phyloP scores from a whole-genome alignment of 495 filamentous ascomycete species.

The Podospora didyma region DNA sequence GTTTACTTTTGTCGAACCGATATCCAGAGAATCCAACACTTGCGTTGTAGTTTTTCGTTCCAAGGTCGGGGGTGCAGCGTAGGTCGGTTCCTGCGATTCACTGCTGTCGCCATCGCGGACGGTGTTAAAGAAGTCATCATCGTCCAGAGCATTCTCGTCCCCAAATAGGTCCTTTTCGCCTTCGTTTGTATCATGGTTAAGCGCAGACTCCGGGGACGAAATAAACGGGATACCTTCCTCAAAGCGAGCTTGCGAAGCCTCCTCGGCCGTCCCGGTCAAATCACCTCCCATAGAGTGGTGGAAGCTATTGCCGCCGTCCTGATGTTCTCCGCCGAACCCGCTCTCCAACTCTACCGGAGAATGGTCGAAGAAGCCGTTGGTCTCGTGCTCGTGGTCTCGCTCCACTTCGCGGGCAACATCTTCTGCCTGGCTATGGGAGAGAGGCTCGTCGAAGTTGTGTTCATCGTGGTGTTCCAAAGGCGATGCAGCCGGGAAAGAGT shows the following conservation, averaged over 20 bases:
- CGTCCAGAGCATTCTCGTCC: constrained; percentile 34
- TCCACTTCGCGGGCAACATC: constrained; percentile 26
- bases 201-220: constrained; percentile 11
- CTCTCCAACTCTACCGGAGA: constrained; percentile 18
- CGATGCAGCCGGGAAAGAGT: constrained; percentile 59
- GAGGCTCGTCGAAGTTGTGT: constrained; percentile 20
- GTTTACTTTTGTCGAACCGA: constrained; percentile 17
- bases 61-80: constrained; percentile 23
- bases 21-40: constrained; percentile 39
- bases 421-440: constrained; percentile 16
- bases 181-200: constrained; percentile 2
- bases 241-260: constrained; percentile 45
- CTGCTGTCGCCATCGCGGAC: constrained; percentile 22
- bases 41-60: constrained; percentile 59
- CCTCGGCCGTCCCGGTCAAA: constrained; percentile 31
- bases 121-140: constrained; percentile 50
- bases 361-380: constrained; percentile 13
- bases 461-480: constrained; percentile 29
- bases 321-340: constrained; percentile 22
- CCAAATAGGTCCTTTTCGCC: constrained; percentile 30
- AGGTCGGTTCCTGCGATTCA: constrained; percentile 10
- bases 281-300: constrained; percentile 35
- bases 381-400: constrained; percentile 25
- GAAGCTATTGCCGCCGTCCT: constrained; percentile 5
- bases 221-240: constrained; percentile 60